Percentiles rank a stretch among this genome's conserved stretches.
These are phyloP conservation scores for Geotrichum reessii DNA, from an alignment of 1,139 yeast species.

Conservation along the genomic window DNA sequence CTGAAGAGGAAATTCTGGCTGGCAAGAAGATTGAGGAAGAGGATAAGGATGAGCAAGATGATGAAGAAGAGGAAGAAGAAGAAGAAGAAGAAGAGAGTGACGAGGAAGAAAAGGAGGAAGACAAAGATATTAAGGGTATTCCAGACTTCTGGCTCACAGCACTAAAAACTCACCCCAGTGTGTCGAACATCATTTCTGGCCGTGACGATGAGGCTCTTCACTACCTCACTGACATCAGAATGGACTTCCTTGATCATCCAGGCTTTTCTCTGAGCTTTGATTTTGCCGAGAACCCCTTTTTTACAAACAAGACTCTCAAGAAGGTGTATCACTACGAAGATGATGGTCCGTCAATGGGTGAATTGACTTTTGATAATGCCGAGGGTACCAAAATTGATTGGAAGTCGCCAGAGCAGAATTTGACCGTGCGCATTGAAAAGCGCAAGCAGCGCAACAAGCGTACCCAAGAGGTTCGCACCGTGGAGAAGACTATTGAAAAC, in stretches of 20 bases:
- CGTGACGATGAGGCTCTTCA: constrained; percentile 83
- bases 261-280: constrained; percentile 86
- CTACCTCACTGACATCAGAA: constrained; percentile 61
- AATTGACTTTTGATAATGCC: constrained; percentile 94
- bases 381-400: constrained; percentile 85
- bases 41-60: constrained; percentile 38
- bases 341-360: constrained; percentile 60
- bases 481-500: constrained; percentile 87
- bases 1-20: constrained; percentile 64
- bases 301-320: constrained; percentile 62
- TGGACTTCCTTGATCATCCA: constrained; percentile 80
- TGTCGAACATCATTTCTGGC: constrained; percentile 82
- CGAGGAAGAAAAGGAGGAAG: constrained; percentile 38
- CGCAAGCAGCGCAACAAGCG: constrained; percentile 97
- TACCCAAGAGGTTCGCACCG: constrained; percentile 93
- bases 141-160: constrained; percentile 98
- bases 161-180: constrained; percentile 74
- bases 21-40: constrained; percentile 61
- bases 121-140: constrained; percentile 55
- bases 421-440: constrained; percentile 82
- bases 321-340: constrained; percentile 74
- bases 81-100: constrained; percentile 41
- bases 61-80: constrained; percentile 45
- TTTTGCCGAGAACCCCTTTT: constrained; percentile 70
- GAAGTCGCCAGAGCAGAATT: constrained; percentile 74